phyloP scores from a whole-genome alignment of 768 basidiomycete genomes.

The Leccinum broughii region DNA sequence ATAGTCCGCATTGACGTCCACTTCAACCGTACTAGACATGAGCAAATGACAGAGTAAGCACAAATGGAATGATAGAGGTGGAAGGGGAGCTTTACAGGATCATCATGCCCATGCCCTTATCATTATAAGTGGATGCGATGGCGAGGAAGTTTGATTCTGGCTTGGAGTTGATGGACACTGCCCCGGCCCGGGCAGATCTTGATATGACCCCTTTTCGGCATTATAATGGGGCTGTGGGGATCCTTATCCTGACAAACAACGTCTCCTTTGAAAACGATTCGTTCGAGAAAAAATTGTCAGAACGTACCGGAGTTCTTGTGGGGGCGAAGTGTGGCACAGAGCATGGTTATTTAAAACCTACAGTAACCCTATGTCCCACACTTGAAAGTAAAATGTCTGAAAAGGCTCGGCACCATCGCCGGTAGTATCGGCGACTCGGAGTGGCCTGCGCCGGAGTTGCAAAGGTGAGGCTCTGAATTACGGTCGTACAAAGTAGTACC shows the following conservation, averaged over 20 bases:
- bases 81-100: not conserved
- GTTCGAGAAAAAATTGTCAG: not conserved
- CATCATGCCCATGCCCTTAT: not conserved
- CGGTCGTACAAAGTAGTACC: not conserved
- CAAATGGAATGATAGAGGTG: not conserved
- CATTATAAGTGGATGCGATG: constrained; percentile 4
- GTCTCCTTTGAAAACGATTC: not conserved
- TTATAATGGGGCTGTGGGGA: not conserved
- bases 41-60: not conserved
- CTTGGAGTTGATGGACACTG: not conserved
- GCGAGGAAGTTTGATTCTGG: not conserved
- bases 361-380: not conserved
- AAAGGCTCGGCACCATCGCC: not conserved
- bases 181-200: not conserved
- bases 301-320: not conserved
- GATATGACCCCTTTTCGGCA: not conserved
- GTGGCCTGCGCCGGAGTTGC: not conserved
- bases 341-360: too few relatives aligned
- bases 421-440: not conserved
- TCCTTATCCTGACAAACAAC: not conserved
- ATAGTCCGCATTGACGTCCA: constrained; percentile 10
- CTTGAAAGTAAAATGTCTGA: not conserved
- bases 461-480: not conserved
- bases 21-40: constrained; percentile 2
- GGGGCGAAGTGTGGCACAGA: not conserved